phyloP scores from a whole-genome alignment of 805 yeast species.

The Lachancea nothofagi region DNA sequence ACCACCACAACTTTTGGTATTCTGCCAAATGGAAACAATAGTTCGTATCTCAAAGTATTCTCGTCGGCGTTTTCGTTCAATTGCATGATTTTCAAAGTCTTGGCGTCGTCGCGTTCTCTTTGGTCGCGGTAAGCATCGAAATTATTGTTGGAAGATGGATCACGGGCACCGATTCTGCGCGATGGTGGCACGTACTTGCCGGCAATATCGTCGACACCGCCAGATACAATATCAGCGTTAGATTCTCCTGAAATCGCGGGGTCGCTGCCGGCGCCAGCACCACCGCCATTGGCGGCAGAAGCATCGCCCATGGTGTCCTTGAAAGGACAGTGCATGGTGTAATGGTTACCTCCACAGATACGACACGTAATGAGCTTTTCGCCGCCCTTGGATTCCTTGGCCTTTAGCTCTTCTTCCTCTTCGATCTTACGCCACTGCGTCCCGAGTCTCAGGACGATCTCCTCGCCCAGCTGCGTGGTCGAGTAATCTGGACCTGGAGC shows the following conservation, averaged over 20 bases:
- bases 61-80: slow-evolving; percentile 82
- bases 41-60: slow-evolving; percentile 65
- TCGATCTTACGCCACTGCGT: slow-evolving; percentile 73
- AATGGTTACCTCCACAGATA: slow-evolving; percentile 90
- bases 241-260: slow-evolving; percentile 16
- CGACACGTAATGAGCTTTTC: slow-evolving; percentile 64
- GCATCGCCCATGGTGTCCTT: slow-evolving; percentile 70
- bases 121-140: slow-evolving; percentile 35
- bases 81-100: slow-evolving; percentile 87
- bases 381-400: slow-evolving; percentile 39
- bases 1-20: slow-evolving; percentile 75
- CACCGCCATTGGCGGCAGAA: slow-evolving; percentile 35
- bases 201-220: slow-evolving; percentile 13
- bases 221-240: slow-evolving; percentile 30
- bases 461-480: slow-evolving; percentile 86
- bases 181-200: slow-evolving; percentile 62
- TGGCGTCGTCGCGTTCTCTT: slow-evolving; percentile 72
- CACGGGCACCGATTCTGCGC: slow-evolving; percentile 38
- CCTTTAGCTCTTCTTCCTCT: slow-evolving; percentile 55
- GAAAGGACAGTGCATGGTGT: slow-evolving; percentile 92
- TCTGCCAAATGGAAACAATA: slow-evolving; percentile 62
- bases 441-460: slow-evolving; percentile 67
- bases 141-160: slow-evolving; percentile 34
- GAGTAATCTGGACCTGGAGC: slow-evolving; percentile 83
- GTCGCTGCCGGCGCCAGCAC: slow-evolving; percentile 32